Conservation (phyloP, 2,329 filamentous ascomycete species). For the Penicillium paneum region DNA sequence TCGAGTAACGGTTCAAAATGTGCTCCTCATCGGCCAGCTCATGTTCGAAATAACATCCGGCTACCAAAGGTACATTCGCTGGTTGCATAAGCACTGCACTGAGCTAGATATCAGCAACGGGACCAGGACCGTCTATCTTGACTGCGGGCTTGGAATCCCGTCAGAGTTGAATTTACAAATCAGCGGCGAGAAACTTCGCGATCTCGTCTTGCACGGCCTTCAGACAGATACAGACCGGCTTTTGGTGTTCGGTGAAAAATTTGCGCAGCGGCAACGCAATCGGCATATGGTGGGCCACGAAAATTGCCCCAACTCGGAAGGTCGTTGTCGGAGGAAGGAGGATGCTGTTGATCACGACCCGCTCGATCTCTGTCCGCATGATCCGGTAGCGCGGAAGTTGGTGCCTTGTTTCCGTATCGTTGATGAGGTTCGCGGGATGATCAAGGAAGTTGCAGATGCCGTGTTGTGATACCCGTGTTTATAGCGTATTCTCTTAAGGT, state of each 20-base stretch:
- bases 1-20: constrained; percentile 29
- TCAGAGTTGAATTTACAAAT: constrained; percentile 13
- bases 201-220: constrained; percentile 15
- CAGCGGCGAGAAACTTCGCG: constrained; percentile 11
- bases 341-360: constrained; percentile 22
- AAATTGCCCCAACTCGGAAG: constrained; percentile 24
- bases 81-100: constrained; percentile 22
- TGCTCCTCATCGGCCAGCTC: constrained; percentile 28
- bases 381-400: constrained; percentile 21
- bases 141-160: constrained; percentile 8
- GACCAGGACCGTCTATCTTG: constrained; percentile 10
- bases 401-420: constrained; percentile 31
- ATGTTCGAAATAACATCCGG: constrained; percentile 26
- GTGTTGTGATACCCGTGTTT: constrained; percentile 27
- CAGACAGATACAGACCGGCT: constrained; percentile 20
- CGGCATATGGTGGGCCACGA: constrained; percentile 30
- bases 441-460: constrained; percentile 24
- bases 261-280: constrained; percentile 27
- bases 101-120: constrained; percentile 10
- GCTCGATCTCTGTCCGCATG: constrained; percentile 28
- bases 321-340: constrained; percentile 25
- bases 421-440: constrained; percentile 27
- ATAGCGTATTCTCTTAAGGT: background rate
- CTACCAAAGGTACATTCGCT: constrained; percentile 28
- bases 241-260: constrained; percentile 17